These are phyloP conservation scores for Tuber aestivum DNA, from an alignment of 495 filamentous ascomycete genomes.

Conservation along the genomic window DNA sequence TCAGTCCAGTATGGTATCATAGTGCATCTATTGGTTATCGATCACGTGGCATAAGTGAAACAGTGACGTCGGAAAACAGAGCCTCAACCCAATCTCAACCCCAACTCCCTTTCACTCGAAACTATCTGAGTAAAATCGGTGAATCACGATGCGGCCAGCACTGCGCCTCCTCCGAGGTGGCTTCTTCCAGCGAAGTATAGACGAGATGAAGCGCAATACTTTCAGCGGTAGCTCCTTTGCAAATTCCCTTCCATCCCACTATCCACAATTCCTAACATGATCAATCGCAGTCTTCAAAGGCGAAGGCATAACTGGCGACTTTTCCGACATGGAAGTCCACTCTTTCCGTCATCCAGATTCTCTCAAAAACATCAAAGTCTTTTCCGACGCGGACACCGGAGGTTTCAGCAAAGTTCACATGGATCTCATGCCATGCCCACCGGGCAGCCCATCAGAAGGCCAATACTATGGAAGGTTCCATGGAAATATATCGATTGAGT, in stretches of 20 bases:
- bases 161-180: conserved; percentile 42
- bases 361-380: conserved; percentile 65
- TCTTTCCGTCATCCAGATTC: conserved; percentile 60
- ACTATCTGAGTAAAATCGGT: not conserved
- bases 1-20: not conserved
- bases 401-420: conserved; percentile 71
- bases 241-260: conserved; percentile 3
- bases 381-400: conserved; percentile 81
- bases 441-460: conserved; percentile 20
- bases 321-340: conserved; percentile 55
- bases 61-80: not conserved
- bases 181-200: conserved; percentile 59
- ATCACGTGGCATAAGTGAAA: not conserved
- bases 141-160: conserved; percentile 29
- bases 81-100: conserved; percentile 13
- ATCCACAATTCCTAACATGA: conserved; percentile 24
- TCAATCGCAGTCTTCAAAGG: conserved; percentile 44
- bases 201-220: conserved; percentile 59
- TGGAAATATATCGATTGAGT: conserved; percentile 77
- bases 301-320: conserved; percentile 54
- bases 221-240: conserved; percentile 49
- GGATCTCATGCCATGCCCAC: conserved; percentile 54
- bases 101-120: not conserved
- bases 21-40: not conserved
- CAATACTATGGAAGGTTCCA: conserved; percentile 67